Conservation (phyloP, 2,329 filamentous ascomycete species). For the Ophiocordyceps sinensis region DNA sequence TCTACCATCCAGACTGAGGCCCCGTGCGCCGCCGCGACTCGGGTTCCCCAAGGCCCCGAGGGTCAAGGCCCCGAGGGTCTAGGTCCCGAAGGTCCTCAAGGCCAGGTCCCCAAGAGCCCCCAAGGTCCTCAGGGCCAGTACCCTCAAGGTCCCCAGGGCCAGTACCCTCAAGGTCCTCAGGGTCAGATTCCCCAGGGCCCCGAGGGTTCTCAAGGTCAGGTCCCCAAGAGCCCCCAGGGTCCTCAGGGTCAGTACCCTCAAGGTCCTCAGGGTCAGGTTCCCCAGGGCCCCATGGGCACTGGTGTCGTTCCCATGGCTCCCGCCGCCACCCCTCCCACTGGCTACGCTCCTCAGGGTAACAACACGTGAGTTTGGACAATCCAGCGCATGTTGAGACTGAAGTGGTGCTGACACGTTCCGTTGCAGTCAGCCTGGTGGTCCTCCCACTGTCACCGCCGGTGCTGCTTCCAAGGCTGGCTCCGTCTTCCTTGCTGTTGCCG, state of each 20-base stretch:
- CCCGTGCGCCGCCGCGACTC: constrained; percentile 22
- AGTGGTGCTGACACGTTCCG: neutral
- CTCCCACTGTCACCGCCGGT: constrained; percentile 31
- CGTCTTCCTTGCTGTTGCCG: constrained; percentile 36
- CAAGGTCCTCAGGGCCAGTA: constrained; percentile 1
- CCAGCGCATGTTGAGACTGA: neutral
- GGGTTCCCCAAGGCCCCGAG: constrained; percentile 1
- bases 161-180: neutral
- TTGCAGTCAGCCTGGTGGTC: constrained; percentile 12
- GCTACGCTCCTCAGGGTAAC: constrained; percentile 21
- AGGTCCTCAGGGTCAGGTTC: neutral
- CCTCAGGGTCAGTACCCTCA: neutral
- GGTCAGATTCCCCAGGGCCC: neutral
- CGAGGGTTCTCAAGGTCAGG: constrained; percentile 8
- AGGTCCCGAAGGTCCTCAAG: neutral
- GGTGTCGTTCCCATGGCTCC: constrained; percentile 17
- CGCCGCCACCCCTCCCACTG: constrained; percentile 24
- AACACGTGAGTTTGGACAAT: constrained; percentile 6
- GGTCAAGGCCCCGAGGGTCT: neutral
- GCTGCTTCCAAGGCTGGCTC: constrained; percentile 39
- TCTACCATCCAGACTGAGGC: constrained; percentile 28
- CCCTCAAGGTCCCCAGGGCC: neutral
- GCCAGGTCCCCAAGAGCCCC: constrained; percentile 4
- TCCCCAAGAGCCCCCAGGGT: constrained; percentile 4
- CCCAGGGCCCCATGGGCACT: neutral